These are phyloP conservation scores for Skeletonema menzelii DNA, from an alignment of 108 stramenopile genomes.

Conservation along the genomic window DNA sequence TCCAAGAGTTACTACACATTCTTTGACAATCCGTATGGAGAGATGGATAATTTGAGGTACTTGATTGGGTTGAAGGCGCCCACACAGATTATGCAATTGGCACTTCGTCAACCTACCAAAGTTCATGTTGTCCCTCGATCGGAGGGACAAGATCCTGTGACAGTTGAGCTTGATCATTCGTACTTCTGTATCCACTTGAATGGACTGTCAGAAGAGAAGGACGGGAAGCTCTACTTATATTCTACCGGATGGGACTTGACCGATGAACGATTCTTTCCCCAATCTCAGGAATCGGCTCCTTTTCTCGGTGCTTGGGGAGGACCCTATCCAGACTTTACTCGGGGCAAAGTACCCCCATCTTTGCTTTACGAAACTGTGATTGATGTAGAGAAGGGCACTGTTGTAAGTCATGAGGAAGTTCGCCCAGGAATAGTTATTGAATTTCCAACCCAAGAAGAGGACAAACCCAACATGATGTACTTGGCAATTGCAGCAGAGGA, in stretches of 20 bases:
- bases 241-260: conserved; percentile 27
- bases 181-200: conserved; percentile 24
- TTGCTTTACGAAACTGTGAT: conserved; percentile 20
- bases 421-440: conserved; percentile 16
- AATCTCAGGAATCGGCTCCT: conserved; percentile 3
- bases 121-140: conserved; percentile 16
- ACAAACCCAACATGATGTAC: conserved; percentile 11
- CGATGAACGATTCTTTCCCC: conserved; percentile 19
- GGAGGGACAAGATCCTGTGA: conserved; percentile 1
- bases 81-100: conserved; percentile 25
- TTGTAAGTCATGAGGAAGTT: conserved; percentile 13
- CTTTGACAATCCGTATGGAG: conserved; percentile 26
- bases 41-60: conserved; percentile 41
- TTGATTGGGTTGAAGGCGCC: conserved; percentile 40
- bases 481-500: conserved; percentile 13
- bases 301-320: conserved; percentile 21
- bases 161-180: conserved; percentile 2
- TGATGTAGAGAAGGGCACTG: background rate
- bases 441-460: conserved; percentile 18
- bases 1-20: conserved; percentile 47
- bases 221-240: conserved; percentile 12
- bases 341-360: conserved; percentile 11
- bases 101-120: conserved; percentile 1
- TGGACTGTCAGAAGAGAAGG: background rate
- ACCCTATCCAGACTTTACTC: conserved; percentile 3